Base-by-base conservation (phyloP, 2,329 filamentous ascomycete genomes). In the Aspergillus pseudoviridinutans region DNA sequence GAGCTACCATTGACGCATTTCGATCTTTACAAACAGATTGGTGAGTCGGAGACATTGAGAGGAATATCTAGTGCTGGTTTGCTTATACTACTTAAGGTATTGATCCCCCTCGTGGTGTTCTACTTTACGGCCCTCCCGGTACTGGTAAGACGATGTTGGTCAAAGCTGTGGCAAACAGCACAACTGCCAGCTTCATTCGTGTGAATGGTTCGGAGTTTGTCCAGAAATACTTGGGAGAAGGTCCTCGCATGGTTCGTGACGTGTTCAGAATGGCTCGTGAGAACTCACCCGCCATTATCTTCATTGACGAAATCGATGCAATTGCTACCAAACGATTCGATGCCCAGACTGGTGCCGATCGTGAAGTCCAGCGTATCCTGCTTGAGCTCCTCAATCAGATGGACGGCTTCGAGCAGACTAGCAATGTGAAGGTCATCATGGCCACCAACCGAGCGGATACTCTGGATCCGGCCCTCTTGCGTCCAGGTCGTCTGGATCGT, bases 391-490 rank as follows among this genome's bases (percentile, higher is more conserved):
- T 99, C 63, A 99, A 99, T 80, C 94, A 99, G 79, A 99, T 99
- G 94, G 94, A 99, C 74, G 94, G 94, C 64, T 99, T 99, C 80
- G 94, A 99, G 76, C 94, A 99, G 78, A 96, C 92, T 0, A 90
- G 91, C 74, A 99, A 99, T 77, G 94, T 99, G 78, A 99, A 99
- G 82, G 94, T 99, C 74, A 99, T 99, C 80, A 99, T 99, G 94
- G 94, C 94, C 65, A 99, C 94, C 66, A 99, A 99, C 82, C 89
- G 94, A 74, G 93, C 94, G 64, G 94, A 97, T 76, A 99, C 94
- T 6, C 84, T 99, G 64, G 94, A 99, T 74, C 94, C 94, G 17
- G 94, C 94, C 46, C 84, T 99, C 61, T 85, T 99, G 60, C 91
- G 94, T 68, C 94, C 94, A 32, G 94, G 94, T 65, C 92, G 94